Conservation (phyloP, 192 early-diverging fungal species). For the Mortierella claussenii region DNA sequence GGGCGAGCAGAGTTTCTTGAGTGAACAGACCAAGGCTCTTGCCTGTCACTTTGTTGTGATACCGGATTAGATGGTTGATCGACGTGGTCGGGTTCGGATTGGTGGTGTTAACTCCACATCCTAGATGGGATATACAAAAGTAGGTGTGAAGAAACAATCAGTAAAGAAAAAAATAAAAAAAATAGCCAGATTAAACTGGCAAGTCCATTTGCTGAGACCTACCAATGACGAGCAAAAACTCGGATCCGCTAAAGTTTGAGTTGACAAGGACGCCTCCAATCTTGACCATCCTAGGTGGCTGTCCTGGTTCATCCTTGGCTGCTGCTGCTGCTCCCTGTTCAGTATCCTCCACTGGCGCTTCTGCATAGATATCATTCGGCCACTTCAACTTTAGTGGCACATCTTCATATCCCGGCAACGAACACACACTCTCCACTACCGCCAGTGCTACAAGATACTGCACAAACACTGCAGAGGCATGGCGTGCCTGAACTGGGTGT, state of each 20-base stretch:
- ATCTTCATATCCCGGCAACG: slow-evolving; percentile 76
- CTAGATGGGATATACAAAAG: too few relatives aligned
- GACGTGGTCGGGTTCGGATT: slow-evolving; percentile 89
- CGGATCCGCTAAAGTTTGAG: slow-evolving; percentile 74
- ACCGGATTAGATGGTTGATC: slow-evolving; percentile 81
- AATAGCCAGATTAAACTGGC: too few relatives aligned
- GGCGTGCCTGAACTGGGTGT: slow-evolving; percentile 67
- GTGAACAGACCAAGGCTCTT: slow-evolving; percentile 65
- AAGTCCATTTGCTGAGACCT: slow-evolving; percentile 9
- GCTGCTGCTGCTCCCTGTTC: slow-evolving; percentile 24
- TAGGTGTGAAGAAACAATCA: too few relatives aligned
- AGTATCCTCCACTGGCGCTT: slow-evolving; percentile 42
- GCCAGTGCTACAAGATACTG: slow-evolving; percentile 95
- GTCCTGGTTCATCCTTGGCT: slow-evolving; percentile 29
- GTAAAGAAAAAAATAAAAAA: too few relatives aligned
- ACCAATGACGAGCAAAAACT: slow-evolving; percentile 88
- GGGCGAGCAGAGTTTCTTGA: slow-evolving; percentile 74
- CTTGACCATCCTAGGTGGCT: slow-evolving; percentile 62
- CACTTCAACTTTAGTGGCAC: slow-evolving; percentile 93
- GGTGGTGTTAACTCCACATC: slow-evolving; percentile 87
- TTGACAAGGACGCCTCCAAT: slow-evolving; percentile 93
- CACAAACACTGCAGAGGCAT: slow-evolving; percentile 84
- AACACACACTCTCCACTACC: slow-evolving; percentile 79
- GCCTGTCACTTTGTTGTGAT: slow-evolving; percentile 61
- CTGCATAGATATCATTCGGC: slow-evolving; percentile 97